Evolutionary conservation across 2,329 filamentous ascomycete genomes (phyloP).

Genomic region (Fusarium solani-melongenae): DNA sequence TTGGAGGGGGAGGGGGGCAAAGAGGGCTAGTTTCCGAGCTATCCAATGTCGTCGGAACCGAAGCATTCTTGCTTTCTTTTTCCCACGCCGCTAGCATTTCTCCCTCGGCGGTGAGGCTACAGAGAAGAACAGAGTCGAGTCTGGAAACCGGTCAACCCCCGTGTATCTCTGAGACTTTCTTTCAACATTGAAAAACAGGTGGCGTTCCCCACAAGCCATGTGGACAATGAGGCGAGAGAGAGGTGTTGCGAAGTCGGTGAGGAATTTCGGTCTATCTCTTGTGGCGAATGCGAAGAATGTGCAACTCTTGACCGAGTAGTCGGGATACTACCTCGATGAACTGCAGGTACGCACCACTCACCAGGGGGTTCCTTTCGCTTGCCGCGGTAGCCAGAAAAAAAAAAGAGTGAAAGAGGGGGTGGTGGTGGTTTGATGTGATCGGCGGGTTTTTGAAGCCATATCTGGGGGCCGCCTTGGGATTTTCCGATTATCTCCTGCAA

Average conservation of each 20-base stretch:
- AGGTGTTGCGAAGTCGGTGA: not conserved
- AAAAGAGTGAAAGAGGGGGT: not conserved
- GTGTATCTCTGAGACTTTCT: not conserved
- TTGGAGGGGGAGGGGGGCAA: not conserved
- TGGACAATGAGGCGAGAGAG: not conserved
- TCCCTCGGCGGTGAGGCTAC: not conserved
- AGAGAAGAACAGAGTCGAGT: not conserved
- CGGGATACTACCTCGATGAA: constrained; percentile 4
- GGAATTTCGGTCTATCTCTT: not conserved
- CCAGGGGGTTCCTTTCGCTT: not conserved
- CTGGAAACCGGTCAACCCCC: not conserved
- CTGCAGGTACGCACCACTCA: not conserved
- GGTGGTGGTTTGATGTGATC: not conserved
- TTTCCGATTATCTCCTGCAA: not conserved
- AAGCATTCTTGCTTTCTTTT: not conserved
- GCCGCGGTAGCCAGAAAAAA: not conserved
- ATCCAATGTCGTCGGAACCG: not conserved
- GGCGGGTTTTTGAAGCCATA: not conserved
- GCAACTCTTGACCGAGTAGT: not conserved
- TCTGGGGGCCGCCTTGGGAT: not conserved
- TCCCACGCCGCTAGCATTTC: not conserved
- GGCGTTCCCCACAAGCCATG: not conserved
- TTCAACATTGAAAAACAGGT: not conserved
- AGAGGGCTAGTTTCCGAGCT: not conserved
- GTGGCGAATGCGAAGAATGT: not conserved